Conservation (phyloP, 2,329 filamentous ascomycete species). For the Lecanoromycetidae sp. region DNA sequence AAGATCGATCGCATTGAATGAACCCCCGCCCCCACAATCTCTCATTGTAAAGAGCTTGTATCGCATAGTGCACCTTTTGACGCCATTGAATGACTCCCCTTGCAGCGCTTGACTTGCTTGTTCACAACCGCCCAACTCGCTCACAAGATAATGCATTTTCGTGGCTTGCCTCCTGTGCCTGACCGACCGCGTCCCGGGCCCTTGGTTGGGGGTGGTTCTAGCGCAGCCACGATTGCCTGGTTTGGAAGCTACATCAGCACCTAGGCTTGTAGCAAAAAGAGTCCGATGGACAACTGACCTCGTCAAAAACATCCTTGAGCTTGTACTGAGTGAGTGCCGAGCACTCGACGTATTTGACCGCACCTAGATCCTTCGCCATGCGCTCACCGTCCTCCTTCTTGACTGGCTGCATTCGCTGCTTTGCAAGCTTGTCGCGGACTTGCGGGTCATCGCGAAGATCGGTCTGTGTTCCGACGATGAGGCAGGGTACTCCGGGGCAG, state of each 20-base stretch:
- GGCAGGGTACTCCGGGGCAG: conserved; percentile 91
- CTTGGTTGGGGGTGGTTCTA: conserved; percentile 17
- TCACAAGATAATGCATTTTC: conserved; percentile 14
- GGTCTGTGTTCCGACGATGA: conserved; percentile 95
- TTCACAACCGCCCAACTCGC: too few species aligned
- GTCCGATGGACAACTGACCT: conserved; percentile 64
- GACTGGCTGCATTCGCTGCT: conserved; percentile 93
- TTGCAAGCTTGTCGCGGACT: conserved; percentile 80
- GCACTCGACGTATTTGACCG: conserved; percentile 98
- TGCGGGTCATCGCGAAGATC: conserved; percentile 83
- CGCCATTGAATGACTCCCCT: background rate
- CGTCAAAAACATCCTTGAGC: conserved; percentile 97
- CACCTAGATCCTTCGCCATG: conserved; percentile 95
- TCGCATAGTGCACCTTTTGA: background rate
- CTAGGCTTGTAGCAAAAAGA: background rate
- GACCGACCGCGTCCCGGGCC: background rate
- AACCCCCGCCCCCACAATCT: too few species aligned
- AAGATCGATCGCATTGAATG: too few species aligned
- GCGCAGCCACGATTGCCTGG: conserved; percentile 18
- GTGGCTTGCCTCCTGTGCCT: background rate
- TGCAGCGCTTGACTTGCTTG: background rate
- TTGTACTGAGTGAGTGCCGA: conserved; percentile 97
- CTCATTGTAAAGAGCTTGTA: background rate
- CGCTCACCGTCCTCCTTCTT: conserved; percentile 83
- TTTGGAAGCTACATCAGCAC: background rate